A percentile compares a stretch with the other conserved stretches of the same genome.
Evolutionary conservation across 805 yeast species (phyloP).

Genomic region (Lipomyces lipofer): DNA sequence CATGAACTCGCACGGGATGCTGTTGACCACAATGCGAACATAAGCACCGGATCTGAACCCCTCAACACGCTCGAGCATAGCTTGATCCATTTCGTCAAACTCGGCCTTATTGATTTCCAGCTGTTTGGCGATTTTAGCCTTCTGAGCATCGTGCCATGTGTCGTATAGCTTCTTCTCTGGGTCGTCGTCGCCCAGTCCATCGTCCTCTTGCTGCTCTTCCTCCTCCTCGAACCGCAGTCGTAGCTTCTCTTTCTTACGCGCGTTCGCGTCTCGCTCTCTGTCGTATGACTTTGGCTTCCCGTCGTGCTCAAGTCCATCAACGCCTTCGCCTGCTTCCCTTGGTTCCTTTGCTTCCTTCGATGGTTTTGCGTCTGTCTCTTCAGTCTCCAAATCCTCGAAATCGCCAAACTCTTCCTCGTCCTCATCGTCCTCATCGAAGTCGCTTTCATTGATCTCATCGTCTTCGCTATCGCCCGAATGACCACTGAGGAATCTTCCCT

Average conservation of each 20-base stretch:
- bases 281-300: conserved; percentile 51
- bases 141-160: conserved; percentile 97
- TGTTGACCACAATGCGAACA: conserved; percentile 81
- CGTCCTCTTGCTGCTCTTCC: conserved; percentile 57
- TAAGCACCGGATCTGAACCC: conserved; percentile 94
- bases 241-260: conserved; percentile 84
- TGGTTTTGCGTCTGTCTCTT: conserved; percentile 45
- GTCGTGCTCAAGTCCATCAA: conserved; percentile 31
- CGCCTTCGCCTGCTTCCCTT: conserved; percentile 38
- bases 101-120: conserved; percentile 83
- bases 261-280: conserved; percentile 75
- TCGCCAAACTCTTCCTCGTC: conserved; percentile 51
- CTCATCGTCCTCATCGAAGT: conserved; percentile 56
- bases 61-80: conserved; percentile 77
- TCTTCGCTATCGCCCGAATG: conserved; percentile 36
- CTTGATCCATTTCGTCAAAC: conserved; percentile 65
- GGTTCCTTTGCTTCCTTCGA: conserved; percentile 45
- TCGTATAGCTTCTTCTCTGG: conserved; percentile 80
- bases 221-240: conserved; percentile 88
- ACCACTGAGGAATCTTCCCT: conserved; percentile 29
- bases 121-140: conserved; percentile 95
- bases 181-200: conserved; percentile 67
- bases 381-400: conserved; percentile 34
- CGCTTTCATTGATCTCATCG: conserved; percentile 39
- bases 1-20: conserved; percentile 84